phyloP scores from a whole-genome alignment of 1,284 basidiomycete genomes.

The Inonotus obliquus region DNA sequence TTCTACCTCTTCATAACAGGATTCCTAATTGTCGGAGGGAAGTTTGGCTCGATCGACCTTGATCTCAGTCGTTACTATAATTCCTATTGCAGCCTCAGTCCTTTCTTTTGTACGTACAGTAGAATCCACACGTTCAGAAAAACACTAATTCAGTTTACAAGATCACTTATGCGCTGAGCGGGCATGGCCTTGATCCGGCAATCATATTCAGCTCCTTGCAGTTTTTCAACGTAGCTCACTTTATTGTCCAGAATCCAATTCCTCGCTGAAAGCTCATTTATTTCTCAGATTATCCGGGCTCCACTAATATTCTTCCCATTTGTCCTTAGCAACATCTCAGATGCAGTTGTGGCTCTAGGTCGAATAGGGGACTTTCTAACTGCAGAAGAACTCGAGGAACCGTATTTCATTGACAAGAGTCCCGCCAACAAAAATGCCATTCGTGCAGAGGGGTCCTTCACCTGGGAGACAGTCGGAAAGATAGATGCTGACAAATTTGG shows the following conservation, averaged over 20 bases:
- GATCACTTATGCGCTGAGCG: constrained; percentile 62
- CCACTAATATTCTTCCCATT: constrained; percentile 52
- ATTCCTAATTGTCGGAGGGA: constrained; percentile 26
- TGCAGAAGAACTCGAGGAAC: constrained; percentile 58
- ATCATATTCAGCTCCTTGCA: constrained; percentile 72
- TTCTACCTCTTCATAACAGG: not conserved
- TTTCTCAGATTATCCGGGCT: constrained; percentile 46
- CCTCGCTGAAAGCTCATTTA: not conserved
- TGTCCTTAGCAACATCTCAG: constrained; percentile 45
- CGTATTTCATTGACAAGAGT: constrained; percentile 41
- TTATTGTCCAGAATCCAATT: constrained; percentile 1
- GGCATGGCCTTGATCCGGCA: constrained; percentile 62
- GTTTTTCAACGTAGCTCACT: constrained; percentile 60
- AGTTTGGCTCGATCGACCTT: constrained; percentile 45
- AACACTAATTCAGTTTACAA: not conserved
- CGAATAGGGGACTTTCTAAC: constrained; percentile 57
- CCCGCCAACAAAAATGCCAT: constrained; percentile 42
- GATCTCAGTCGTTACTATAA: constrained; percentile 52
- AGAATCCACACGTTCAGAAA: not conserved
- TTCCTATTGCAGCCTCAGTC: constrained; percentile 66
- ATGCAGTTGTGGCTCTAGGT: constrained; percentile 57
- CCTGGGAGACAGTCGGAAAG: constrained; percentile 55
- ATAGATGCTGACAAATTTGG: constrained; percentile 25
- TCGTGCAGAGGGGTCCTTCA: constrained; percentile 59
- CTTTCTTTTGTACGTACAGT: constrained; percentile 58